Conservation (phyloP, 345 rosid species). For the Dimocarpus longan region DNA sequence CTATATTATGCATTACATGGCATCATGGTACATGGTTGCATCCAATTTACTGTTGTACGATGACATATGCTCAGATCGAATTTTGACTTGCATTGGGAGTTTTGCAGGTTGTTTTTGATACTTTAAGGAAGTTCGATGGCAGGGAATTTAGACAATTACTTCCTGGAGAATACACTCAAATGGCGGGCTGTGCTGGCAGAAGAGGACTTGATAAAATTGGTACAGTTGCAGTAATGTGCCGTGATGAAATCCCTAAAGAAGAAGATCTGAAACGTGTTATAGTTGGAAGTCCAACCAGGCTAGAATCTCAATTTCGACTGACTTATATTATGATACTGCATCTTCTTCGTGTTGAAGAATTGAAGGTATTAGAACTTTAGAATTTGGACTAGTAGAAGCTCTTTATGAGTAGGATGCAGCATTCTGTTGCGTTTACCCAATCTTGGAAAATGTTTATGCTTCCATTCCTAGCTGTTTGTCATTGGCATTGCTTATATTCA, state of each 20-base stretch:
- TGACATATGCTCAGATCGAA: constrained; percentile 17
- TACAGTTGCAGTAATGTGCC: constrained; percentile 90
- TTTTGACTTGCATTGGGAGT: constrained; percentile 25
- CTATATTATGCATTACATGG: background rate
- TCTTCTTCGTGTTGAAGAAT: constrained; percentile 97
- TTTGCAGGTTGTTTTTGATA: constrained; percentile 88
- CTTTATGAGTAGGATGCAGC: background rate
- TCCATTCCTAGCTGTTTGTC: constrained; percentile 18
- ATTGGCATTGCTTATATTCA: background rate
- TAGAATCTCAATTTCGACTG: constrained; percentile 92
- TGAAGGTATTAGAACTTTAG: constrained; percentile 64
- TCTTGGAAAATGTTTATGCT: constrained; percentile 10
- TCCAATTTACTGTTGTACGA: background rate
- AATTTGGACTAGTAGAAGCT: constrained; percentile 9
- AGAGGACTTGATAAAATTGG: constrained; percentile 97
- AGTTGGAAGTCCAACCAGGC: constrained; percentile 82
- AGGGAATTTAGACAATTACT: constrained; percentile 82
- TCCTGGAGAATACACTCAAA: constrained; percentile 99
- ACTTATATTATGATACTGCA: constrained; percentile 96
- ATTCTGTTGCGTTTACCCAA: background rate
- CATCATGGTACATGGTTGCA: background rate
- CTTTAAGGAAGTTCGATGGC: constrained; percentile 91
- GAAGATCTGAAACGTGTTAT: constrained; percentile 57
- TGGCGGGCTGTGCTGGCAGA: constrained; percentile 99
- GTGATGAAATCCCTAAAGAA: constrained; percentile 92